These are phyloP conservation scores for Leccinellum albellum DNA, from an alignment of 768 basidiomycete species.

Conservation along the genomic window DNA sequence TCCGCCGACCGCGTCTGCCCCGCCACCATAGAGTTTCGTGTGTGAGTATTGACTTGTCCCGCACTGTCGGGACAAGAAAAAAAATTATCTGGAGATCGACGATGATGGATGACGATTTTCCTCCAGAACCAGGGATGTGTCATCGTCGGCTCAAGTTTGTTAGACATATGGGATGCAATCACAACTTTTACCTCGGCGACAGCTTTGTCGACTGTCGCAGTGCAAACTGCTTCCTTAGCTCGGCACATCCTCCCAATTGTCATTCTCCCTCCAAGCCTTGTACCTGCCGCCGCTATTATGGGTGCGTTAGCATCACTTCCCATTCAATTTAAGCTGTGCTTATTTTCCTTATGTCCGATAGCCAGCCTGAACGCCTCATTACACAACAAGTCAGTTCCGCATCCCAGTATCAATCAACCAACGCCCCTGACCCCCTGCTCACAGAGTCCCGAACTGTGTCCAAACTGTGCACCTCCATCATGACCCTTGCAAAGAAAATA, in stretches of 20 bases:
- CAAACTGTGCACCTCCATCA: conserved; percentile 30
- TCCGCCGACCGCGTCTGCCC: background rate
- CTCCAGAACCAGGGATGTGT: conserved; percentile 48
- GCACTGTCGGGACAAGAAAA: background rate
- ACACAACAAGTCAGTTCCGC: conserved; percentile 44
- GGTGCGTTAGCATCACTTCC: conserved; percentile 29
- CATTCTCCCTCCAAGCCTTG: conserved; percentile 33
- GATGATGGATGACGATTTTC: background rate
- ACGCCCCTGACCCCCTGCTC: conserved; percentile 14
- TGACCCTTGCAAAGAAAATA: background rate
- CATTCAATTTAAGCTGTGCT: background rate
- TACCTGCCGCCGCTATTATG: conserved; percentile 55
- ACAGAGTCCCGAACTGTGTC: conserved; percentile 39
- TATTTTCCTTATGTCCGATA: conserved; percentile 13
- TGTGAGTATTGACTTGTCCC: background rate
- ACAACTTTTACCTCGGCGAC: conserved; percentile 45
- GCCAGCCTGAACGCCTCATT: conserved; percentile 53
- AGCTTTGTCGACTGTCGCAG: conserved; percentile 51
- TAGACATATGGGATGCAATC: conserved; percentile 50
- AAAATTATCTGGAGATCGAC: background rate
- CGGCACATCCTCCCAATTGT: conserved; percentile 48
- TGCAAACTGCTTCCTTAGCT: conserved; percentile 44
- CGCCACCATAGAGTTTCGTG: background rate
- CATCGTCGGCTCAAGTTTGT: conserved; percentile 55
- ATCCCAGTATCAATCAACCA: conserved; percentile 6